These are phyloP conservation scores for Rickenella mellea DNA, from an alignment of 768 basidiomycete species.

Conservation along the genomic window DNA sequence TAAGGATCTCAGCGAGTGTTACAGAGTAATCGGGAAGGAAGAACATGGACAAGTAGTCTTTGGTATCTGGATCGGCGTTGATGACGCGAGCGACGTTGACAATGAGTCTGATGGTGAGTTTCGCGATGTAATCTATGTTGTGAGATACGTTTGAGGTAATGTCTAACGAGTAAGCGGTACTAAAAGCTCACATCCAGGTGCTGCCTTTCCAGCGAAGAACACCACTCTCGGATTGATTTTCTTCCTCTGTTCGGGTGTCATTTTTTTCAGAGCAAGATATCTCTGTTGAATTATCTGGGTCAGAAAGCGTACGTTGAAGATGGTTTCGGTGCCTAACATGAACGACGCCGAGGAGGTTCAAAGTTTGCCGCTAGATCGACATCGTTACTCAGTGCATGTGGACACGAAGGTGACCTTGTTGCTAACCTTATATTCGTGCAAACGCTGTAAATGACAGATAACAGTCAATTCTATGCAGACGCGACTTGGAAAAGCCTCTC, in stretches of 20 bases:
- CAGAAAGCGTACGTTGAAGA: neutral
- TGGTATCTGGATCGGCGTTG: constrained; percentile 81
- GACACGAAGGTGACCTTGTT: neutral
- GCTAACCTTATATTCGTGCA: constrained; percentile 86
- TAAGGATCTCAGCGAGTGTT: constrained; percentile 72
- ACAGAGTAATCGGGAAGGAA: constrained; percentile 97
- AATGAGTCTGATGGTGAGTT: constrained; percentile 89
- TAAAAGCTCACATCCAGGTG: constrained; percentile 69
- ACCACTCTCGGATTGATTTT: constrained; percentile 79
- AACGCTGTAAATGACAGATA: constrained; percentile 40
- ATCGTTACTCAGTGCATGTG: neutral
- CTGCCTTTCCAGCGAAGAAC: constrained; percentile 98
- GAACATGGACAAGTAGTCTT: constrained; percentile 77
- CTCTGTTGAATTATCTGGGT: constrained; percentile 35
- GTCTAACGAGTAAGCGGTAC: neutral
- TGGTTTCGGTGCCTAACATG: constrained; percentile 42
- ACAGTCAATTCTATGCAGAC: neutral
- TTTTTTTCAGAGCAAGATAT: constrained; percentile 71
- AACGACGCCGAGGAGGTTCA: constrained; percentile 88
- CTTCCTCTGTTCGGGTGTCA: constrained; percentile 72
- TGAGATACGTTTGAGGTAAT: constrained; percentile 6
- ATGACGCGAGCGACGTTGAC: constrained; percentile 79
- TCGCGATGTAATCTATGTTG: constrained; percentile 74
- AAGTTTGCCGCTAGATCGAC: constrained; percentile 67
- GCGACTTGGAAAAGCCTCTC: constrained; percentile 4